These are phyloP conservation scores for Linum lewisii DNA, from an alignment of 345 rosid species.

Conservation along the genomic window DNA sequence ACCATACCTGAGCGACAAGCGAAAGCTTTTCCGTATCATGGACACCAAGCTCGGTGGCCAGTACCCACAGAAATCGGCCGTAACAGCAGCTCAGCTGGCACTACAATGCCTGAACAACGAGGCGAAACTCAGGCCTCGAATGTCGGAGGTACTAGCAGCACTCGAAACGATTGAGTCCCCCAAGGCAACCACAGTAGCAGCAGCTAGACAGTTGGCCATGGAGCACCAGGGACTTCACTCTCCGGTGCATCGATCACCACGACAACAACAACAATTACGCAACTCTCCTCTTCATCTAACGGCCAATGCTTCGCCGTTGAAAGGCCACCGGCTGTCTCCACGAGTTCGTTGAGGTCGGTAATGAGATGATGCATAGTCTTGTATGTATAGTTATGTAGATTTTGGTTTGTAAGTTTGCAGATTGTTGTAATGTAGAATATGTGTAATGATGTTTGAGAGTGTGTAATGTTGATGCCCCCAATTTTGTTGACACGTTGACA, in stretches of 20 bases:
- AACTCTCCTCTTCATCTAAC: slow-evolving; percentile 40
- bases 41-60: slow-evolving; percentile 94
- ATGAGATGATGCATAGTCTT: no score
- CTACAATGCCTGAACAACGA: slow-evolving; percentile 53
- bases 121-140: slow-evolving; percentile 69
- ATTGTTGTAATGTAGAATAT: no score
- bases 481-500: no score
- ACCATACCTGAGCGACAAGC: slow-evolving; percentile 77
- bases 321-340: slow-evolving; percentile 45
- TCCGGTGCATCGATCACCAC: slow-evolving; percentile 42
- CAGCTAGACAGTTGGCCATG: slow-evolving; percentile 20
- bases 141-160: slow-evolving; percentile 69
- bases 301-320: slow-evolving; percentile 56
- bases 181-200: no score
- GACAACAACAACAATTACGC: slow-evolving; percentile 30
- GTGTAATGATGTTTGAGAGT: no score
- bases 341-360: slow-evolving; percentile 29
- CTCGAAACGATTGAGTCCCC: slow-evolving; percentile 54
- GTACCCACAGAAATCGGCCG: slow-evolving; percentile 83
- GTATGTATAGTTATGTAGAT: no score
- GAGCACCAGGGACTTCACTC: slow-evolving; percentile 24
- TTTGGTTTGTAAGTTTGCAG: no score
- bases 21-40: slow-evolving; percentile 85
- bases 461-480: no score
- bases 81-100: slow-evolving; percentile 70